Evolutionary conservation across 164 flowering plant species (phyloP).

Genomic region (Stephania yunnanensis): DNA sequence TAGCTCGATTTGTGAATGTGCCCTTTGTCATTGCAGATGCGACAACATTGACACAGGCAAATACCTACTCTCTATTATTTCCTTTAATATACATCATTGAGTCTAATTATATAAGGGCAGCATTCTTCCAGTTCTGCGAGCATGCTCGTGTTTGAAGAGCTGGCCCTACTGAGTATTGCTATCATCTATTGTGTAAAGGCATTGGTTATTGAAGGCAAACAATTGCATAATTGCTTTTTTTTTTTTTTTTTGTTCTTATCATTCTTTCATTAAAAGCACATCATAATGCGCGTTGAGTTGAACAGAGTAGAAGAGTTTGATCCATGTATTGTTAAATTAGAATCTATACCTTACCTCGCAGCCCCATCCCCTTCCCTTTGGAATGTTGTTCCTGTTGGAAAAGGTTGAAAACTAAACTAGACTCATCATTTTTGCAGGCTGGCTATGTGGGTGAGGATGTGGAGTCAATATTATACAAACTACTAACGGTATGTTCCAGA

Average conservation of each 20-base stretch:
- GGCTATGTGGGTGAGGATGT: slow-evolving; percentile 99
- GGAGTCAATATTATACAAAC: slow-evolving; percentile 87
- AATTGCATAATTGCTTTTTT: background rate
- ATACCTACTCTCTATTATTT: slow-evolving; percentile 11
- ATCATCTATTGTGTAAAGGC: background rate
- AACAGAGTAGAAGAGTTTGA: background rate
- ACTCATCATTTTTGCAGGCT: slow-evolving; percentile 54
- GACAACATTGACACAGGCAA: slow-evolving; percentile 90
- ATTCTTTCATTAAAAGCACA: background rate
- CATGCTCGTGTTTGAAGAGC: background rate
- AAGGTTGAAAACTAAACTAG: background rate
- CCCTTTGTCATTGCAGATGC: slow-evolving; percentile 99
- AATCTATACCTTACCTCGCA: too few relatives aligned
- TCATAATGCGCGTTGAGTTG: too few relatives aligned
- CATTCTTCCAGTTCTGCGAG: background rate
- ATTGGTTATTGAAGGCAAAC: background rate
- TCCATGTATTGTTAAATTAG: background rate
- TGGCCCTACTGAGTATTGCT: background rate
- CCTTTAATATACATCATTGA: background rate
- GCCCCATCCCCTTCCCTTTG: background rate
- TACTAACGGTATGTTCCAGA: slow-evolving; percentile 57
- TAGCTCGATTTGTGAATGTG: slow-evolving; percentile 95
- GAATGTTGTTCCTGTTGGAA: background rate
- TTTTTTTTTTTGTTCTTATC: background rate
- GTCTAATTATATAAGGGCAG: background rate